These are phyloP conservation scores for Cucumis hystrix DNA, from an alignment of 306 rosid genomes.

Conservation along the genomic window DNA sequence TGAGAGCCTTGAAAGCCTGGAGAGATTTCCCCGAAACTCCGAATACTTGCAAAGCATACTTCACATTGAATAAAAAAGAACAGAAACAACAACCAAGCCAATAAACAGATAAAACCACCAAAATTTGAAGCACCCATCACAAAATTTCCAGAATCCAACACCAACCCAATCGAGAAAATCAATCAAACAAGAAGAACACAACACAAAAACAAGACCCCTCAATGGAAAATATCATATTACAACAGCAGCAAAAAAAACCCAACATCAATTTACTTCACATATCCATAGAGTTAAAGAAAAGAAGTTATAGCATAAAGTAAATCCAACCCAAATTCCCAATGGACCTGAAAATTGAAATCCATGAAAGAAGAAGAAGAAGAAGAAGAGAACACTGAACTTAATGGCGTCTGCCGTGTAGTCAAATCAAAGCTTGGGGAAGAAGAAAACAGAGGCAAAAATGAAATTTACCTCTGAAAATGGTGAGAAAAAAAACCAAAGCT, in stretches of 20 bases:
- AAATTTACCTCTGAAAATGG: not conserved
- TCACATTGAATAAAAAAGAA: slow-evolving; percentile 30
- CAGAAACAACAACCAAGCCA: not conserved
- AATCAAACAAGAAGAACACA: not conserved
- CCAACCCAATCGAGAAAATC: not conserved
- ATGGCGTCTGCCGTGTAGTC: not conserved
- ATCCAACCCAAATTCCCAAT: not conserved
- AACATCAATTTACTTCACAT: not conserved
- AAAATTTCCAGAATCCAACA: not conserved
- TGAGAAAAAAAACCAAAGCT: not conserved
- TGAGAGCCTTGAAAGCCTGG: slow-evolving; percentile 43
- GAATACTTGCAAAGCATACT: slow-evolving; percentile 32
- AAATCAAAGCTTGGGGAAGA: slow-evolving; percentile 3
- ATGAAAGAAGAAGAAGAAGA: not conserved
- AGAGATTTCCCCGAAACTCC: slow-evolving; percentile 9
- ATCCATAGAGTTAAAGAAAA: not conserved
- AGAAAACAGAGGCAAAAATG: not conserved
- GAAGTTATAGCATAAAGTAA: not conserved
- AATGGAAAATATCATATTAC: not conserved
- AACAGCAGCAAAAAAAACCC: not conserved
- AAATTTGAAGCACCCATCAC: not conserved
- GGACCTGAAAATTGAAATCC: not conserved
- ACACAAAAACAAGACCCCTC: not conserved
- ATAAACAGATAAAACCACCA: not conserved
- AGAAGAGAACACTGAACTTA: not conserved